phyloP scores from a whole-genome alignment of 805 yeast genomes.

The Candida schatavii region DNA sequence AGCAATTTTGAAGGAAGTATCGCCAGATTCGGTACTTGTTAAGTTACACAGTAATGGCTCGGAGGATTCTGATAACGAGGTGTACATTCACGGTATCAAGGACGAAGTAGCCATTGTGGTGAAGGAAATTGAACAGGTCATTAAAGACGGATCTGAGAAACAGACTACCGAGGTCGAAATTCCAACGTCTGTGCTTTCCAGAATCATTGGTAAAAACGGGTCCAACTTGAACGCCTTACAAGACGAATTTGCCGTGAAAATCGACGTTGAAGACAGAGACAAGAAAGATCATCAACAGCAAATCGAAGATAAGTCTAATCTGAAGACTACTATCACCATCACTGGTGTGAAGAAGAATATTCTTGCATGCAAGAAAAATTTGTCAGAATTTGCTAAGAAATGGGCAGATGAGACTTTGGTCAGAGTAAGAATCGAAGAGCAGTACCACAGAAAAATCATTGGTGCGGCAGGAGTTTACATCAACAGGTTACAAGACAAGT shows the following conservation, averaged over 20 bases:
- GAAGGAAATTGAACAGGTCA: slow-evolving; percentile 49
- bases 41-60: slow-evolving; percentile 43
- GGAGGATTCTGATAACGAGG: slow-evolving; percentile 44
- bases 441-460: slow-evolving; percentile 76
- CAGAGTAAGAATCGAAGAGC: slow-evolving; percentile 66
- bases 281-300: slow-evolving; percentile 35
- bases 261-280: slow-evolving; percentile 63
- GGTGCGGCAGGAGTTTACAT: slow-evolving; percentile 83
- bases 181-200: slow-evolving; percentile 66
- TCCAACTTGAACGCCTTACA: slow-evolving; percentile 63
- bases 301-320: slow-evolving; percentile 24
- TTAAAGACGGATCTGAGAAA: slow-evolving; percentile 50
- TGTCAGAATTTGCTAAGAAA: slow-evolving; percentile 59
- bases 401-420: slow-evolving; percentile 79
- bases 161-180: slow-evolving; percentile 50
- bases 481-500: slow-evolving; percentile 82
- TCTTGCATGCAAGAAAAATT: slow-evolving; percentile 62
- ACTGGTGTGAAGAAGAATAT: slow-evolving; percentile 80
- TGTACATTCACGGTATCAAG: slow-evolving; percentile 69
- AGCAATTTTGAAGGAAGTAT: slow-evolving; percentile 35
- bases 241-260: slow-evolving; percentile 69
- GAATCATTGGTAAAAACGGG: slow-evolving; percentile 90
- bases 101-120: slow-evolving; percentile 55
- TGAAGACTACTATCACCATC: slow-evolving; percentile 51
- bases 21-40: slow-evolving; percentile 41